Evolutionary conservation across 495 filamentous ascomycete species (phyloP).

Genomic region (Penicillium canescens): DNA sequence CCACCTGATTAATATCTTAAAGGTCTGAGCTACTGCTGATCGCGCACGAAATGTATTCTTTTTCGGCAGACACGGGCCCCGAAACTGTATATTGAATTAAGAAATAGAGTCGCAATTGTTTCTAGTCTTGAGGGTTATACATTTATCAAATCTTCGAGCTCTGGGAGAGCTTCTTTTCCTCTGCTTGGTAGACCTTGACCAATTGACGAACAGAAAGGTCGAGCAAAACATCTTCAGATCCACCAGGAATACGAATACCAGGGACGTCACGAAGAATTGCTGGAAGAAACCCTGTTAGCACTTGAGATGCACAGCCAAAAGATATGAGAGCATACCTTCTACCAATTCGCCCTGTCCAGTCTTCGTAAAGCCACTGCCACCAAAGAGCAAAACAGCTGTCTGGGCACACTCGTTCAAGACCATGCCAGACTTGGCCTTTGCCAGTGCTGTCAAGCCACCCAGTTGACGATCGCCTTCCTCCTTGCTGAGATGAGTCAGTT

Average conservation of each 20-base stretch:
- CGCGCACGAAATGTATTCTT: too few relatives aligned
- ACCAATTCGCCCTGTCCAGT: slow-evolving; percentile 68
- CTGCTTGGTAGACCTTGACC: slow-evolving; percentile 67
- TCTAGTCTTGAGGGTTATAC: too few relatives aligned
- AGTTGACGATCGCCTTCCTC: slow-evolving; percentile 63
- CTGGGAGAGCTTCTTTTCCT: slow-evolving; percentile 60
- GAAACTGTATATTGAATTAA: too few relatives aligned
- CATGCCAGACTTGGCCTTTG: slow-evolving; percentile 70
- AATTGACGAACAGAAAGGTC: slow-evolving; percentile 71
- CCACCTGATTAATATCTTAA: too few relatives aligned
- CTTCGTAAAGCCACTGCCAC: slow-evolving; percentile 70
- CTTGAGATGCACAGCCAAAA: neutral
- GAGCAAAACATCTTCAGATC: slow-evolving; percentile 73
- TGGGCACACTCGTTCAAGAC: slow-evolving; percentile 70
- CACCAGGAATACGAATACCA: slow-evolving; percentile 64
- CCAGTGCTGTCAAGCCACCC: slow-evolving; percentile 68
- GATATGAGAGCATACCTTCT: slow-evolving; percentile 52
- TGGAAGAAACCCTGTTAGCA: slow-evolving; percentile 17
- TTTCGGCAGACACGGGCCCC: too few relatives aligned
- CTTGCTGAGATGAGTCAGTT: slow-evolving; percentile 62
- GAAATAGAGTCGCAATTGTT: too few relatives aligned
- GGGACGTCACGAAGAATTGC: slow-evolving; percentile 68
- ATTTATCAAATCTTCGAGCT: slow-evolving; percentile 33
- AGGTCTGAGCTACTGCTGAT: too few relatives aligned
- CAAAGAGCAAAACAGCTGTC: slow-evolving; percentile 67